Base-by-base conservation (phyloP, 805 yeast genomes). In the Ogataea degrootiae region DNA sequence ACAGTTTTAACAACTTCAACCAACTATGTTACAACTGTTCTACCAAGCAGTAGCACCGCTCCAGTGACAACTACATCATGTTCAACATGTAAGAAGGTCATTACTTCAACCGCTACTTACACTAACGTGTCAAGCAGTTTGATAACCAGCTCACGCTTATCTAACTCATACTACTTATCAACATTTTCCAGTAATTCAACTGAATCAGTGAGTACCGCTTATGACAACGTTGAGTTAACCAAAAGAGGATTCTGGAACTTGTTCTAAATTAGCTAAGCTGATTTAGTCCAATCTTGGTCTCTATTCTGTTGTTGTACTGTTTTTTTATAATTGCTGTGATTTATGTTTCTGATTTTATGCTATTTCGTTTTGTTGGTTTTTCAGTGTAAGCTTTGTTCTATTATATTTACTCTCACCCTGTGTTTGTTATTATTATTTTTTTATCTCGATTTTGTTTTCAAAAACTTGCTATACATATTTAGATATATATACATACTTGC, bases 1-100 rank as follows among this genome's bases (percentile, higher is more conserved):
- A 54, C 66, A 11, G 59, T 57, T 23, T 38, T 60, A 21, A 60
- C 69, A 37, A 61, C 70, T 14, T 51, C 68, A 22, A 58, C 70
- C 1, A 54, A 51, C 23, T 51, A 50, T 41, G 43, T 46, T 42
- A 55, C 58, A 34, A 50, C 53, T 38, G 31, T 49, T 51, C 15
- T 49, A 47, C 40, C 59, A 8, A 44, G 42, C 17, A 17, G 43
- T 38, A 22, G 48, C 1, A 23, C 53, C 12, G 42, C 53, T 4
- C 29, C 52, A 11, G 36, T 52, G 12, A 22, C 48, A 14, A 43
- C 56, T 31, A 38, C 51, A 6, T 38, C 41, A 31, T 16, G 41
- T 19, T 35, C 51, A 19, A 31, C 47, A 3, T 17, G 54, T 19
- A 29, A 19, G 12, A 22, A 43, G 15, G 43, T 17, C 37, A 44